A percentile compares a stretch with the other conserved stretches of the same genome.
These are phyloP conservation scores for Przewalskia tangutica DNA, from an alignment of 257 asterid species.

Conservation along the genomic window DNA sequence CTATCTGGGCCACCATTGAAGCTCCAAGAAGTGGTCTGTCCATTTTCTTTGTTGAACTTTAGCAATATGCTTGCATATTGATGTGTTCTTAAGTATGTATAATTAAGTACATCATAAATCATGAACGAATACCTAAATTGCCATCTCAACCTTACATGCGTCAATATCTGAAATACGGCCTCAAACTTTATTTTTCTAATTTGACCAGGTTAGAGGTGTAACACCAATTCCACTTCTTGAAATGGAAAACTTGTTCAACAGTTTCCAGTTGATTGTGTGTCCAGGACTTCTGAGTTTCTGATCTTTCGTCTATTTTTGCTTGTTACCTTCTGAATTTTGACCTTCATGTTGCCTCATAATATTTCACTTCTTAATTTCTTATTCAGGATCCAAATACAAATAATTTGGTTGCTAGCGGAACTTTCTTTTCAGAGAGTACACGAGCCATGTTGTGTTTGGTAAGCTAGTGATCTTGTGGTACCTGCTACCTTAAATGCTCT, in stretches of 20 bases:
- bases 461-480: constrained; percentile 15
- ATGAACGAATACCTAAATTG: not conserved
- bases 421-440: constrained; percentile 78
- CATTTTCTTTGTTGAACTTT: not conserved
- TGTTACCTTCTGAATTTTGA: not conserved
- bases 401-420: constrained; percentile 80
- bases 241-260: constrained; percentile 67
- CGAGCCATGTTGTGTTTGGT: too few species aligned
- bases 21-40: constrained; percentile 91
- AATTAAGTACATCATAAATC: not conserved
- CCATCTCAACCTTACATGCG: not conserved
- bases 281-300: constrained; percentile 71
- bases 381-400: constrained; percentile 86
- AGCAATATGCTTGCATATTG: not conserved
- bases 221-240: constrained; percentile 69
- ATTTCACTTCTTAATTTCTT: constrained; percentile 1
- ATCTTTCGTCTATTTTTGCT: not conserved
- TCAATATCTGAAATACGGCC: constrained; percentile 3
- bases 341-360: not conserved
- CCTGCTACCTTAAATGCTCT: not conserved
- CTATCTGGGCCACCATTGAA: constrained; percentile 93
- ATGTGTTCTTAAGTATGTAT: not conserved
- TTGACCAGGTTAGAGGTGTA: constrained; percentile 83
- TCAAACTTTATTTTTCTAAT: constrained; percentile 11
- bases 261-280: constrained; percentile 49